Base-by-base conservation (phyloP, 1,284 basidiomycete species). In the Ustilago cynodontis region DNA sequence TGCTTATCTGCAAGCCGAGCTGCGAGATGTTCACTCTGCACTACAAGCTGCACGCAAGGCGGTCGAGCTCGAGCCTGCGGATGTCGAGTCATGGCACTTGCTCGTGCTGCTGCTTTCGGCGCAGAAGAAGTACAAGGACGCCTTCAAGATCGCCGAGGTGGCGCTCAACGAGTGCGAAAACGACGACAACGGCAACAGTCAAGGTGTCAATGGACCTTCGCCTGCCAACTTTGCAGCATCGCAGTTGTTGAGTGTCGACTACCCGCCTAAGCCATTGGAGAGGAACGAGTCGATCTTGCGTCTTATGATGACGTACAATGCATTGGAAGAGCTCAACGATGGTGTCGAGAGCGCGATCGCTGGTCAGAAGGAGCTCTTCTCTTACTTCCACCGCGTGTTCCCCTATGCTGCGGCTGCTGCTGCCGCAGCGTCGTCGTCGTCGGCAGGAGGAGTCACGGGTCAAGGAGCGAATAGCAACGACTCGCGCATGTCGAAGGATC, bases 21-120 rank as follows among this genome's bases (percentile, higher is more conserved):
- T 89, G n/a, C 90, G 92, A 29, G 90, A 93, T 73, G 87, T 95
- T 22, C 88, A 90, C 31, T 87, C 89, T 5, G 94, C 94, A 0
- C 88, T 93, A 1, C 87, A 89, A 9, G 88, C 91, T 47, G 93
- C 93, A 0, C 91, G 93, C 13, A 86, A 88, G 13, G 93, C 84
- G 14, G 90, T 96, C 11, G 93, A 95, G 86, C 89, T 90, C 3
- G 91, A 93, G 60, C 88, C 92, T 0, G 87, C 87, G 26, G 92
- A 93, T 77, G 89, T 93, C 28, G 90, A 93, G 45, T 91, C 93
- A 63, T 98, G 95, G 96, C 96, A 98, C 86, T 89, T 98, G 18
- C 89, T 98, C 0, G 93, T 93, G 0, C 88, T 99, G 6, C 86
- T 98, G 16, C 88, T 95, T 11, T 91, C 92, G 0, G 92, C 93